Evolutionary conservation across 345 rosid genomes (phyloP), one percentile per base, ranked within the genome.

Genomic region (Syzygium aromaticum): DNA sequence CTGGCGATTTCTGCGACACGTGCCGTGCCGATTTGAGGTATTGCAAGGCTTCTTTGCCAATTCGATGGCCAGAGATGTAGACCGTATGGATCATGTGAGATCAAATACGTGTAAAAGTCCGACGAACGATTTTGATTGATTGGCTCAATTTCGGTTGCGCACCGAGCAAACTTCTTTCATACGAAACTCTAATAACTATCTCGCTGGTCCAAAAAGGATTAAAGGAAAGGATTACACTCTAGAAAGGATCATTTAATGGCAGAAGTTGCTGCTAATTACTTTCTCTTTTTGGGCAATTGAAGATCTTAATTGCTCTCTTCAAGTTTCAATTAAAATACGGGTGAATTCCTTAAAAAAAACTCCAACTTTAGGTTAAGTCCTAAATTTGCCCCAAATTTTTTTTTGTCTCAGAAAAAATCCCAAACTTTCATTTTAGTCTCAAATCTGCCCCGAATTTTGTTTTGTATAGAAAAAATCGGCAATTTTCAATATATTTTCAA

Each of bases 1-100:
- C 11, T 0, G 22, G 2, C 1, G 3, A 2, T 4, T 17, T 67
- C 3, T 8, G 0, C 2, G 0, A 67, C 3, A 4, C 1, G 2
- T 33, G 46, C 46, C 80, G 11, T 0, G 14, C 2, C 25, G 0
- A 33, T 33, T 8, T 19, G 25, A 9, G 25, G 80, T 2, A 3
- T 4, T 8, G 0, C 1, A 12, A 33, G 23, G 46, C 78, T 67
- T 33, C 3, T 67, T 67, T 33, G 23, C 3, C 11, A 0, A 30
- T 64, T 64, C 3, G 0, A 30, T 1, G 0, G 38, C 27, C 4
- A 0, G 0, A 16, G 2, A 0, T 30, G 17, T 17, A 67, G 17
- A 30, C 3, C 12, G 8, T 2, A 30, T 7, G 3, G 19, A 0
- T 33, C 6, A 1, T 0, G 12, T 17, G 46, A 21, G 80, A 17